Evolutionary conservation across 257 asterid species (phyloP).

Genomic region (Sherardia arvensis): DNA sequence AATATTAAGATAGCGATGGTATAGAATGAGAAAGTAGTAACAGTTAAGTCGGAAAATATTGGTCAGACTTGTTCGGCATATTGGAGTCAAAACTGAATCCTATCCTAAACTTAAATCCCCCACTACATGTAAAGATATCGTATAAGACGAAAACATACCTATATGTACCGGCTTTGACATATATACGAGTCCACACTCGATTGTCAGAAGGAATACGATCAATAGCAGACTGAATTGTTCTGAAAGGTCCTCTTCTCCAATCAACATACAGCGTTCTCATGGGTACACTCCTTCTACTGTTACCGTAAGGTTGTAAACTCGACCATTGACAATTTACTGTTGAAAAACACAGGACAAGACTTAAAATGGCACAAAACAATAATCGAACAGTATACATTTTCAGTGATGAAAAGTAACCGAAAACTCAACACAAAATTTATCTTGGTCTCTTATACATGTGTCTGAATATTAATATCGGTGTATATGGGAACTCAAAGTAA

Average conservation of each 20-base stretch:
- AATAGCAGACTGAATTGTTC: constrained; percentile 46
- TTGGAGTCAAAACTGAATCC: too few species aligned
- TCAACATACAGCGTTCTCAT: constrained; percentile 25
- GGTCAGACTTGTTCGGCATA: too few species aligned
- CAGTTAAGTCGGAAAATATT: too few species aligned
- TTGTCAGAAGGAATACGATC: constrained; percentile 38
- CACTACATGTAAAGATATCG: too few species aligned
- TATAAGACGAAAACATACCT: constrained; percentile 25
- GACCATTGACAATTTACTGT: constrained; percentile 10
- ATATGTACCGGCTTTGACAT: constrained; percentile 40
- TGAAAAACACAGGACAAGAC: neutral
- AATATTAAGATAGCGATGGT: too few species aligned
- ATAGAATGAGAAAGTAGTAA: too few species aligned
- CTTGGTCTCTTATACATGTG: too few species aligned
- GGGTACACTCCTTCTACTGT: neutral
- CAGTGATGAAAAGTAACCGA: too few species aligned
- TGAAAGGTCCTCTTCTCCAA: constrained; percentile 17
- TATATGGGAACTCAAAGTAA: too few species aligned
- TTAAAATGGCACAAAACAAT: neutral
- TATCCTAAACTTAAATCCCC: too few species aligned
- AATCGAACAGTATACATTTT: constrained; percentile 10
- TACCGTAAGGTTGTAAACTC: neutral
- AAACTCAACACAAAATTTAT: too few species aligned
- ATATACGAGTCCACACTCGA: constrained; percentile 32
- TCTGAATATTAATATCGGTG: too few species aligned